A percentile compares a stretch with the other conserved stretches of the same genome.
Conservation (phyloP, 2,329 filamentous ascomycete genomes). For the Scytalidium lignicola region DNA sequence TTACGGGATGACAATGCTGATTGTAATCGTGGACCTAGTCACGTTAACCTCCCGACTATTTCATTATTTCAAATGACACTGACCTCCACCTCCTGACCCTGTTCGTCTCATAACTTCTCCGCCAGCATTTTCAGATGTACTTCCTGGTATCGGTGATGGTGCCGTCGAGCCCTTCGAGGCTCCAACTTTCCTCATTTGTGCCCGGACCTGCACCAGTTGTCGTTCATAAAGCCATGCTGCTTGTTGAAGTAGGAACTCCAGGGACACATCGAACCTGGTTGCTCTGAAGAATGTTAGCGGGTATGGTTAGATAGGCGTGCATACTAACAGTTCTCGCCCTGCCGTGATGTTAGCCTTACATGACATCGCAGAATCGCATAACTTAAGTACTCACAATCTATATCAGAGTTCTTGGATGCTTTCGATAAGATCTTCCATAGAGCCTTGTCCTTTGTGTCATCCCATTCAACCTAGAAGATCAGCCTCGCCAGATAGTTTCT, state of each 20-base stretch:
- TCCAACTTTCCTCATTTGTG: constrained; percentile 76
- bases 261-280: constrained; percentile 73
- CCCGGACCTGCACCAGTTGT: constrained; percentile 83
- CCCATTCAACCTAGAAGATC: constrained; percentile 71
- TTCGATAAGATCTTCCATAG: constrained; percentile 88
- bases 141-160: constrained; percentile 51
- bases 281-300: constrained; percentile 44
- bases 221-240: constrained; percentile 90
- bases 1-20: constrained; percentile 24
- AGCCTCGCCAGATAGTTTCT: constrained; percentile 3
- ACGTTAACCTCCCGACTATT: constrained; percentile 7
- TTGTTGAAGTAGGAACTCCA: constrained; percentile 87
- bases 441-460: constrained; percentile 76
- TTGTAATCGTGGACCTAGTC: constrained; percentile 20
- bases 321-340: constrained; percentile 73
- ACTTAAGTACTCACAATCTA: constrained; percentile 64
- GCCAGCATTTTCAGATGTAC: constrained; percentile 34
- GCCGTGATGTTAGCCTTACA: constrained; percentile 11
- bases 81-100: constrained; percentile 39
- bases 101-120: constrained; percentile 47
- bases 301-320: not conserved
- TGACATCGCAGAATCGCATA: not conserved
- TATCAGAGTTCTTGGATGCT: constrained; percentile 70
- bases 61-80: not conserved
- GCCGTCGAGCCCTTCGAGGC: constrained; percentile 50